A percentile compares a stretch with the other conserved stretches of the same genome.
Evolutionary conservation across 2,329 filamentous ascomycete genomes (phyloP).

Genomic region (Sporothrix euskadiensis): DNA sequence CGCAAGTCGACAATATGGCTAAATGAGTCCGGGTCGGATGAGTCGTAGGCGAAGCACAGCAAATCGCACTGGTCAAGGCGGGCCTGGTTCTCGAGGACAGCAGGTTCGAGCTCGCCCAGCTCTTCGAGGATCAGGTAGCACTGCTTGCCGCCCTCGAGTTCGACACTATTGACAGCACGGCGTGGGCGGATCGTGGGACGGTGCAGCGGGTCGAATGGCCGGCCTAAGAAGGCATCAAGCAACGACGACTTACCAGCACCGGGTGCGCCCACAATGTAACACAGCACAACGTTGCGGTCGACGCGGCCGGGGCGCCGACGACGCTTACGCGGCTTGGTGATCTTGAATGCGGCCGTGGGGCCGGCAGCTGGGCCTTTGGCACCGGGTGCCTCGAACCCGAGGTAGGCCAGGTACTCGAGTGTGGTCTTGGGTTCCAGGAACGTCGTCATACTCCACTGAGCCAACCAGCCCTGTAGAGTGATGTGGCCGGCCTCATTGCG

Average conservation of each 20-base stretch:
- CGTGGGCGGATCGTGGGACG: constrained; percentile 93
- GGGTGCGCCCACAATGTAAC: constrained; percentile 84
- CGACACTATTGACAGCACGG: constrained; percentile 92
- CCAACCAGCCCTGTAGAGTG: constrained; percentile 94
- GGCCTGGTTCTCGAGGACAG: constrained; percentile 85
- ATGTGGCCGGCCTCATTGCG: constrained; percentile 94
- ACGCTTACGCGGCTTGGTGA: constrained; percentile 88
- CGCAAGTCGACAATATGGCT: constrained; percentile 83
- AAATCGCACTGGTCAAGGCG: constrained; percentile 93
- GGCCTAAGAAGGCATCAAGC: constrained; percentile 85
- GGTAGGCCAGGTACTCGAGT: constrained; percentile 90
- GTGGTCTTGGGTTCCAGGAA: constrained; percentile 95
- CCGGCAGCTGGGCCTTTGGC: constrained; percentile 21
- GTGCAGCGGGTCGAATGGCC: constrained; percentile 80
- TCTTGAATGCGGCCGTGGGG: constrained; percentile 75
- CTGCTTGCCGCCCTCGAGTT: constrained; percentile 92
- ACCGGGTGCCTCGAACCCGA: constrained; percentile 77
- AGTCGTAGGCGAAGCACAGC: constrained; percentile 94
- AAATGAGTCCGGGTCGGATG: constrained; percentile 94
- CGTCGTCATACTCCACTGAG: constrained; percentile 99
- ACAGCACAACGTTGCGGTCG: constrained; percentile 90
- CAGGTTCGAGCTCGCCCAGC: constrained; percentile 90
- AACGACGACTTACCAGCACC: constrained; percentile 89
- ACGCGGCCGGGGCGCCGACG: constrained; percentile 79
- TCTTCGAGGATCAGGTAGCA: constrained; percentile 96